phyloP scores from a whole-genome alignment of 371 early-diverging fungal species.

The Mortierella sp. region DNA sequence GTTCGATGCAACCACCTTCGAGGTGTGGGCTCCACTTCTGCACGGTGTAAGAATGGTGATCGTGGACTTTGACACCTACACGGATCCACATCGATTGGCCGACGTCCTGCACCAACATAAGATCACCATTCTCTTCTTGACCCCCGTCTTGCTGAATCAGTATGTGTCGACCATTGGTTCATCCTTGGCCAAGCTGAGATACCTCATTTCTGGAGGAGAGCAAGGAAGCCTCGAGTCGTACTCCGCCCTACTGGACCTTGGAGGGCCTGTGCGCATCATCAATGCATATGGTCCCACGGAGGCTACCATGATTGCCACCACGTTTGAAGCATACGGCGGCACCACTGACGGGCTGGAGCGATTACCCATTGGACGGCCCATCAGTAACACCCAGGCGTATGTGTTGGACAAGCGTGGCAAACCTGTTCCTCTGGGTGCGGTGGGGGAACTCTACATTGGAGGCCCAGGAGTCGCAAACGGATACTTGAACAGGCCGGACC shows the following conservation, averaged over 20 bases:
- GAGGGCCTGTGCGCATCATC: constrained; percentile 8
- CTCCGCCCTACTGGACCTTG: neutral
- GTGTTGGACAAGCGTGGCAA: no score
- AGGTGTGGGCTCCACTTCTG: constrained; percentile 3
- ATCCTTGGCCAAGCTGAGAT: constrained; percentile 2
- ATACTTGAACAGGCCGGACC: no score
- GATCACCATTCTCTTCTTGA: neutral
- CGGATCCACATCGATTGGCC: neutral
- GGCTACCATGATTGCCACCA: no score
- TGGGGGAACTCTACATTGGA: no score
- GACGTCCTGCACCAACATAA: neutral
- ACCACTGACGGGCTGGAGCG: no score
- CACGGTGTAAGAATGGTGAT: neutral
- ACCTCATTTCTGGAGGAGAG: constrained; percentile 1
- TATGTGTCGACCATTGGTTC: constrained; percentile 4
- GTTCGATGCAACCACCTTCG: neutral
- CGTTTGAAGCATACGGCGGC: no score
- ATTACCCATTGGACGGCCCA: no score
- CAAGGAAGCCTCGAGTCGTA: neutral
- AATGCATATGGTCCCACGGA: no score
- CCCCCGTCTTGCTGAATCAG: neutral
- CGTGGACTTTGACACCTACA: neutral
- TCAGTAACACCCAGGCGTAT: no score
- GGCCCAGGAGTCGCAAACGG: no score
- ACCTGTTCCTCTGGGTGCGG: no score